A percentile compares a stretch with the other conserved stretches of the same genome.
Evolutionary conservation across 495 filamentous ascomycete genomes (phyloP).

Genomic region (Hypoxylon cercidicola): DNA sequence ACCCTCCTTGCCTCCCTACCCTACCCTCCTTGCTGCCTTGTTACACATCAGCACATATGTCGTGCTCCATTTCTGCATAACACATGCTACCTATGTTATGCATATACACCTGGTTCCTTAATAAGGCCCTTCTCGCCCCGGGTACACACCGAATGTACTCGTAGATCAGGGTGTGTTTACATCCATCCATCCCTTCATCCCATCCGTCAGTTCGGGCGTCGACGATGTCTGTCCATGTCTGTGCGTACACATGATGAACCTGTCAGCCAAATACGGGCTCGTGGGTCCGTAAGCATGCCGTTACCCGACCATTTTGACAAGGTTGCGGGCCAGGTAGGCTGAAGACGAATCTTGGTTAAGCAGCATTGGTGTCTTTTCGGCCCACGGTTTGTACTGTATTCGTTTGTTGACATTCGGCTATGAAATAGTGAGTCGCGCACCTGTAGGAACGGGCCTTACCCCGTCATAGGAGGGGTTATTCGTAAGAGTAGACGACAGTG

Average conservation of each 20-base stretch:
- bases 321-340: conserved; percentile 10
- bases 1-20: too few species aligned
- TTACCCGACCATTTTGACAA: conserved; percentile 14
- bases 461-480: conserved; percentile 9
- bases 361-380: conserved; percentile 19
- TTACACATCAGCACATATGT: too few species aligned
- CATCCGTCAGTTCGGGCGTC: conserved; percentile 20
- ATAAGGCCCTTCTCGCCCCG: too few species aligned
- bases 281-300: conserved; percentile 20
- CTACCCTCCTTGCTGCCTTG: too few species aligned
- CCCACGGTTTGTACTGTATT: conserved; percentile 9
- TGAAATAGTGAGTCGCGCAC: conserved; percentile 22
- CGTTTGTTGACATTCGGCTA: conserved; percentile 25
- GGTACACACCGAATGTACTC: conserved; percentile 20
- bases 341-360: conserved; percentile 14
- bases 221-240: conserved; percentile 1
- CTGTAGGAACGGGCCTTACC: conserved; percentile 15
- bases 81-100: too few species aligned
- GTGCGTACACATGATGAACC: conserved; percentile 3
- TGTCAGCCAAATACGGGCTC: conserved; percentile 7
- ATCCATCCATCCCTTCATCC: too few species aligned
- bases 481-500: conserved; percentile 17
- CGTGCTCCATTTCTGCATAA: too few species aligned
- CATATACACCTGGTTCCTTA: too few species aligned
- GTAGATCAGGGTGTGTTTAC: conserved; percentile 14